Conservation (phyloP, 2,329 filamentous ascomycete genomes). For the Penicillium griseofulvum region DNA sequence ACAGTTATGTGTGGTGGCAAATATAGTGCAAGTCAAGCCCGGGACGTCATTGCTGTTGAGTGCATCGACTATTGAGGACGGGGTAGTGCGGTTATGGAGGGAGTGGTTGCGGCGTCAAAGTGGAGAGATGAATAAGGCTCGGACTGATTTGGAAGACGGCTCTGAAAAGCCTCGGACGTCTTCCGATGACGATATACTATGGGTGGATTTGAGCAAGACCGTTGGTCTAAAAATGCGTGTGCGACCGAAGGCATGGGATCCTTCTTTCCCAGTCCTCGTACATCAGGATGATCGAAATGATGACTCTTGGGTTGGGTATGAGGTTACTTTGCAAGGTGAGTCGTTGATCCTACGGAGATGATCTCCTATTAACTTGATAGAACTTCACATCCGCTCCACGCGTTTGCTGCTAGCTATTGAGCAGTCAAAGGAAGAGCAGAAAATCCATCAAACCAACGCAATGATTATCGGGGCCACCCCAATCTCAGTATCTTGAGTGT, state of each 20-base stretch:
- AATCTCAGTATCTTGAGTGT: background rate
- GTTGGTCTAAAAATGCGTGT: constrained; percentile 70
- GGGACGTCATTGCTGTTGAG: constrained; percentile 61
- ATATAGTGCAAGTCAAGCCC: constrained; percentile 65
- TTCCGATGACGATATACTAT: constrained; percentile 55
- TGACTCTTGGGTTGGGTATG: constrained; percentile 66
- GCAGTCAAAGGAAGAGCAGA: constrained; percentile 59
- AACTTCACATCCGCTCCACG: constrained; percentile 64
- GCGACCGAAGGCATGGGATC: constrained; percentile 49
- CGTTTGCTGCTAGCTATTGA: constrained; percentile 66
- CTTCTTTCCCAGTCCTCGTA: constrained; percentile 52
- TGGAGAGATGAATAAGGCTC: background rate
- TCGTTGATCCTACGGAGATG: background rate
- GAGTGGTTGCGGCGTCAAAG: constrained; percentile 62
- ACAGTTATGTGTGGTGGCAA: constrained; percentile 67
- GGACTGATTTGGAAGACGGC: constrained; percentile 15
- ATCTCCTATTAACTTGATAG: constrained; percentile 40
- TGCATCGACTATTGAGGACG: constrained; percentile 64
- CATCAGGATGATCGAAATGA: constrained; percentile 54
- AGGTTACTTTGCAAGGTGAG: constrained; percentile 69
- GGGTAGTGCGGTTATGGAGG: constrained; percentile 68
- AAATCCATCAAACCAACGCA: constrained; percentile 58
- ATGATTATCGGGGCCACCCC: constrained; percentile 44
- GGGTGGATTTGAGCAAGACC: constrained; percentile 62
- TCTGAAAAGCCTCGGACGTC: constrained; percentile 8